These are phyloP conservation scores for Lasiosphaeris hirsuta DNA, from an alignment of 495 filamentous ascomycete species.

Conservation along the genomic window DNA sequence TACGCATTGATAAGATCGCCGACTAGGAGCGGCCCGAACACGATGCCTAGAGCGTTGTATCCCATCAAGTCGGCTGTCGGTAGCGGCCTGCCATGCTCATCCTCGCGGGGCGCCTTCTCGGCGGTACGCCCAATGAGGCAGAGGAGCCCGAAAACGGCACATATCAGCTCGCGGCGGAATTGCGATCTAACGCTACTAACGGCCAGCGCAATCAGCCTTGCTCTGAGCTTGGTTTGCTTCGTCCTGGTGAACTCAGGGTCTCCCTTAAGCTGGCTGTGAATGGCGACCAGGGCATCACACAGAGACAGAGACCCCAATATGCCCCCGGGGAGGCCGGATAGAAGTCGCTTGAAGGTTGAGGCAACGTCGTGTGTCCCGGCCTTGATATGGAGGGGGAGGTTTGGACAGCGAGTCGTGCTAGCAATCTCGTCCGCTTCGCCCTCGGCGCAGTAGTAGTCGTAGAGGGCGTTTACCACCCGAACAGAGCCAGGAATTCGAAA, in stretches of 20 bases:
- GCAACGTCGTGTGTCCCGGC: slow-evolving; percentile 65
- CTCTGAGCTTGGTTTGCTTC: slow-evolving; percentile 51
- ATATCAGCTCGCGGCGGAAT: slow-evolving; percentile 60
- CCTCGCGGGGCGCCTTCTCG: slow-evolving; percentile 46
- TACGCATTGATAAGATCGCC: slow-evolving; percentile 52
- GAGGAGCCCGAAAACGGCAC: slow-evolving; percentile 62
- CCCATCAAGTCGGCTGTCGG: slow-evolving; percentile 54
- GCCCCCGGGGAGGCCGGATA: slow-evolving; percentile 68
- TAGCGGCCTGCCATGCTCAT: slow-evolving; percentile 44
- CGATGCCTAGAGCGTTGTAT: slow-evolving; percentile 58
- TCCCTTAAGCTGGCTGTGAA: slow-evolving; percentile 53
- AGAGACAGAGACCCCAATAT: slow-evolving; percentile 66
- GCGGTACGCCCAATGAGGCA: slow-evolving; percentile 52
- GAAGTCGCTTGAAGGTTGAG: slow-evolving; percentile 66
- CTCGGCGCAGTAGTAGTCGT: slow-evolving; percentile 59
- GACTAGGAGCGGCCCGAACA: slow-evolving; percentile 63
- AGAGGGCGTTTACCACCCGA: slow-evolving; percentile 52
- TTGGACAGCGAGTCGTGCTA: slow-evolving; percentile 52
- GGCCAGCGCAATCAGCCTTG: slow-evolving; percentile 62
- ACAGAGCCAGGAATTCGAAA: slow-evolving; percentile 63
- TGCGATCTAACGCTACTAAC: slow-evolving; percentile 54
- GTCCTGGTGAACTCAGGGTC: slow-evolving; percentile 47
- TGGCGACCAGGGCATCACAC: slow-evolving; percentile 62
- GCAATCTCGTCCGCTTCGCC: slow-evolving; percentile 45
- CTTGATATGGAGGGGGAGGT: slow-evolving; percentile 53